Percentiles rank a stretch among this genome's conserved stretches.
phyloP scores from a whole-genome alignment of 2,329 filamentous ascomycete species.

The Beauveria bassiana region DNA sequence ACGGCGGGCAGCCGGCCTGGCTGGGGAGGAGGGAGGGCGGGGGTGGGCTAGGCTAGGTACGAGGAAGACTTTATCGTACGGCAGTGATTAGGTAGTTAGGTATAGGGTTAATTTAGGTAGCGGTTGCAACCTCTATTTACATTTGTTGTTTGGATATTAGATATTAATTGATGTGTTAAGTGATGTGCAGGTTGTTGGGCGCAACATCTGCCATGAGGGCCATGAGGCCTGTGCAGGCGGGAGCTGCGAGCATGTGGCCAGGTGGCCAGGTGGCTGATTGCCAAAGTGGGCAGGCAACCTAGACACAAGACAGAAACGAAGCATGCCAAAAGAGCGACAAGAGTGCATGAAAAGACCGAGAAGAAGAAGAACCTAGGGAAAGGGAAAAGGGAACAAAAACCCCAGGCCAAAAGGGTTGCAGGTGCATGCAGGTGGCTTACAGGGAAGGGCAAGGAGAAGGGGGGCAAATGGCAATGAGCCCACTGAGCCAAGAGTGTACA shows the following conservation, averaged over 20 bases:
- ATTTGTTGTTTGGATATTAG: too few relatives aligned
- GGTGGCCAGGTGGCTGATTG: neutral
- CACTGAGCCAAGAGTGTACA: neutral
- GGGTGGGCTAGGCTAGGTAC: neutral
- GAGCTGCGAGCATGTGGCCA: neutral
- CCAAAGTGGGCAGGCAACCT: neutral
- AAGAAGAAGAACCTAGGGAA: neutral
- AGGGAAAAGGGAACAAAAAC: neutral
- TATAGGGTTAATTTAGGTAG: too few relatives aligned
- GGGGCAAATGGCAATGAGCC: too few relatives aligned
- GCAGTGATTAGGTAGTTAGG: too few relatives aligned
- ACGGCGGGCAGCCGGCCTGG: neutral
- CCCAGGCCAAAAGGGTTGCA: neutral
- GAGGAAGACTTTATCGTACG: too few relatives aligned
- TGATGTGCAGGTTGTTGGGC: too few relatives aligned
- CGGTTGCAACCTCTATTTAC: too few relatives aligned
- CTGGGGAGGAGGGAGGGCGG: neutral
- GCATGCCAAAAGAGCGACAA: neutral
- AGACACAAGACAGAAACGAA: neutral
- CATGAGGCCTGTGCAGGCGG: neutral
- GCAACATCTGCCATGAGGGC: neutral
- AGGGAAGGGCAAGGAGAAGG: neutral
- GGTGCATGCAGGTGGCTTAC: neutral
- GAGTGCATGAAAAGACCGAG: too few relatives aligned
- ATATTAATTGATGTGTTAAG: too few relatives aligned